Conservation (phyloP, 2,329 filamentous ascomycete genomes). For the Ophiocordyceps camponoti-saundersi region DNA sequence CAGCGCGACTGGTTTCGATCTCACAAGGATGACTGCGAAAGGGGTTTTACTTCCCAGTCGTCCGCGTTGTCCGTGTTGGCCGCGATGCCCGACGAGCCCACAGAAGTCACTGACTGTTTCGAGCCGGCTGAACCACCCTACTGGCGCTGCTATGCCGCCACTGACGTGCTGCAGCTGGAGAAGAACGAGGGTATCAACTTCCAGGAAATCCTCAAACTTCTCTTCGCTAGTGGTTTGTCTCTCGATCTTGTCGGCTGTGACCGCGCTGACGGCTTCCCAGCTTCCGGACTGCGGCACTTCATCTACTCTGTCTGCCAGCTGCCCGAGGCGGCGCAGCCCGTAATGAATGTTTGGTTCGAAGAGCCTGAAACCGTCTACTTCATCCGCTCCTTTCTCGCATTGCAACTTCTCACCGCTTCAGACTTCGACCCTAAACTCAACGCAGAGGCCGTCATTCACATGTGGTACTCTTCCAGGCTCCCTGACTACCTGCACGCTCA, state of each 20-base stretch:
- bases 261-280: conserved; percentile 2
- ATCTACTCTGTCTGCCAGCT: conserved; percentile 9
- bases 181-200: conserved; percentile 10
- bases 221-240: conserved; percentile 8
- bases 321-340: conserved; percentile 4
- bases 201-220: conserved; percentile 6
- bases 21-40: no score
- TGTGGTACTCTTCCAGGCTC: conserved; percentile 11
- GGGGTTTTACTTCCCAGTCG: no score
- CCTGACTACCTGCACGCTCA: conserved; percentile 2
- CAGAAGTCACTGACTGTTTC: neutral
- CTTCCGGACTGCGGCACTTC: conserved; percentile 8
- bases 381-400: conserved; percentile 2
- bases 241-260: neutral
- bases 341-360: conserved; percentile 4
- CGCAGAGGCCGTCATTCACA: conserved; percentile 9
- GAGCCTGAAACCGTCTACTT: conserved; percentile 1
- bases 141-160: conserved; percentile 8
- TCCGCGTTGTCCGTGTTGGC: no score
- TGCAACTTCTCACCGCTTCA: conserved; percentile 4
- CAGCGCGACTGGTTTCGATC: no score
- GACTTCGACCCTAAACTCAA: conserved; percentile 3
- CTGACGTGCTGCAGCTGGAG: conserved; percentile 10
- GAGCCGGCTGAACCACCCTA: neutral
- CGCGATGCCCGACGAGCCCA: no score